These are phyloP conservation scores for Pythium pyrilobum DNA, from an alignment of 352 stramenopile genomes.

Conservation along the genomic window DNA sequence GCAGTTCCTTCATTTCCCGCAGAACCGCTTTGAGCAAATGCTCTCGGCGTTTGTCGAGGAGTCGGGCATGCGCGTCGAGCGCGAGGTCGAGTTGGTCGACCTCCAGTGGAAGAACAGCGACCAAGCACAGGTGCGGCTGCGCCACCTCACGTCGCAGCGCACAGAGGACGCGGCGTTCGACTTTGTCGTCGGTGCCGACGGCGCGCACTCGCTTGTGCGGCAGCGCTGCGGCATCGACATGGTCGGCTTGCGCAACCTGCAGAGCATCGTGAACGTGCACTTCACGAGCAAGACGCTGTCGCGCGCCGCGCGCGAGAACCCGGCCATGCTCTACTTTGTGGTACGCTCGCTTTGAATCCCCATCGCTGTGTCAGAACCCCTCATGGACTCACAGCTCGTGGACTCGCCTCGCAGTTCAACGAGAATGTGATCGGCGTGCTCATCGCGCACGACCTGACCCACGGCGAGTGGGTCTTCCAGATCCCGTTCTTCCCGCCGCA, in stretches of 20 bases:
- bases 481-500: constrained; percentile 90
- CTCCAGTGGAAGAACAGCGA: constrained; percentile 18
- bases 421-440: constrained; percentile 86
- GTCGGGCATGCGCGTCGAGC: constrained; percentile 42
- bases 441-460: constrained; percentile 88
- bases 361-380: not conserved
- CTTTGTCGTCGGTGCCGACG: constrained; percentile 90
- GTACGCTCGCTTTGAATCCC: constrained; percentile 19
- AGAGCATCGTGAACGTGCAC: constrained; percentile 94
- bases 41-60: constrained; percentile 48
- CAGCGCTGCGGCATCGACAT: constrained; percentile 65
- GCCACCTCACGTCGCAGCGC: constrained; percentile 30
- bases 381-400: no score
- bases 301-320: constrained; percentile 45
- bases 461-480: constrained; percentile 90
- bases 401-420: constrained; percentile 49
- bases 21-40: constrained; percentile 77
- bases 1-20: constrained; percentile 81
- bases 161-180: constrained; percentile 49
- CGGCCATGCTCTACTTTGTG: constrained; percentile 94
- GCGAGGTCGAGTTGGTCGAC: constrained; percentile 48
- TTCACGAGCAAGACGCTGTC: constrained; percentile 84
- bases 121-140: constrained; percentile 25
- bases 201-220: constrained; percentile 82
- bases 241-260: constrained; percentile 68